phyloP scores from a whole-genome alignment of 345 rosid species.

The Hibiscus mutabilis region DNA sequence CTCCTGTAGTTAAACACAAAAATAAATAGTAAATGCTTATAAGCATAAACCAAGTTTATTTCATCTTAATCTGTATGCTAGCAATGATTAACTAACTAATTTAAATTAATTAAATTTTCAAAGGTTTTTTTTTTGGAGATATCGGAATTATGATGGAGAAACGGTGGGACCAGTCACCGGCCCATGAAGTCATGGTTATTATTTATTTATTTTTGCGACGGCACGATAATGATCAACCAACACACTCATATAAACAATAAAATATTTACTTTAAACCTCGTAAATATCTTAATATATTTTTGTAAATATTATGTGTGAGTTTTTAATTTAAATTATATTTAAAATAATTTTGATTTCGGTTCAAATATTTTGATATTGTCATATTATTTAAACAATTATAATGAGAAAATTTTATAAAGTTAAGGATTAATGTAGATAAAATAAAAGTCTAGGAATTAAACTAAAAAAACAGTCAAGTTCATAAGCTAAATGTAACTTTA shows the following conservation, averaged over 20 bases:
- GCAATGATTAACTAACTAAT: not conserved
- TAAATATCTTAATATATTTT: too few relatives aligned
- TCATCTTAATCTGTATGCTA: not conserved
- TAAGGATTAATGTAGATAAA: too few relatives aligned
- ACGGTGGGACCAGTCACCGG: conserved; percentile 33
- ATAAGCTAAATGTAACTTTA: too few relatives aligned
- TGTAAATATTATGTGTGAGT: too few relatives aligned
- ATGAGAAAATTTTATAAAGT: too few relatives aligned
- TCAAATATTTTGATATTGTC: too few relatives aligned
- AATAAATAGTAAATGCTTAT: not conserved
- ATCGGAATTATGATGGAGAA: conserved; percentile 20
- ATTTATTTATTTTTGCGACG: conserved; percentile 40
- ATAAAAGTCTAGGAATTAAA: too few relatives aligned
- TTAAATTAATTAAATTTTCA: not conserved
- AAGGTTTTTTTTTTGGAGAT: not conserved
- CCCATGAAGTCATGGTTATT: conserved; percentile 41
- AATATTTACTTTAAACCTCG: not conserved
- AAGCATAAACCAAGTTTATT: not conserved
- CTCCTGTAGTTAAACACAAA: not conserved
- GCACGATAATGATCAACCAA: conserved; percentile 30
- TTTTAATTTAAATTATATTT: too few relatives aligned
- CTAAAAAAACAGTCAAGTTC: too few relatives aligned
- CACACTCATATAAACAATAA: not conserved
- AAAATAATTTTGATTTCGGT: too few relatives aligned
- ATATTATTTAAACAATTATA: too few relatives aligned